A percentile compares a stretch with the other conserved stretches of the same genome.
phyloP scores from a whole-genome alignment of 2,329 filamentous ascomycete genomes.

The Ophidiomyces ophidiicola region DNA sequence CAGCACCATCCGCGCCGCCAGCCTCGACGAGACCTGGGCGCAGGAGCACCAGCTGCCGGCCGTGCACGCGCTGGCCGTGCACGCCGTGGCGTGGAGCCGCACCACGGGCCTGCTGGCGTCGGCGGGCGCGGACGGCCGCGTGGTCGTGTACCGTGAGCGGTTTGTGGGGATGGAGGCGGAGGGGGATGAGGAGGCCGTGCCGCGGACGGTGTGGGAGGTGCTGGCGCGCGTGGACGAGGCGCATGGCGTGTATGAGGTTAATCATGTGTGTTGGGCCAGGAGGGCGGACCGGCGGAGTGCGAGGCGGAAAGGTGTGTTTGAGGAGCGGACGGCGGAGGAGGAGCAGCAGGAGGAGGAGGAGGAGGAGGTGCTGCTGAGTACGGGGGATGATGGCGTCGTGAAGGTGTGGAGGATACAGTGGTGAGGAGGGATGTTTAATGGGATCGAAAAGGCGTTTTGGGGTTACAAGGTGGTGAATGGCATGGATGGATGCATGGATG shows the following conservation, averaged over 20 bases:
- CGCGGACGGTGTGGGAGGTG: constrained; percentile 54
- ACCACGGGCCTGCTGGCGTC: constrained; percentile 69
- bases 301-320: neutral
- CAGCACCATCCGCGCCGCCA: constrained; percentile 69
- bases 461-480: too few species aligned
- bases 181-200: constrained; percentile 2
- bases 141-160: constrained; percentile 65
- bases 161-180: neutral
- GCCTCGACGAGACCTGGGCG: constrained; percentile 69
- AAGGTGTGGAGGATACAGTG: constrained; percentile 58
- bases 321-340: neutral
- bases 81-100: constrained; percentile 73
- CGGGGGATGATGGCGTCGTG: constrained; percentile 82
- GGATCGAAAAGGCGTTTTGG: too few species aligned
- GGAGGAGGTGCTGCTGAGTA: constrained; percentile 81
- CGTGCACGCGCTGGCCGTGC: constrained; percentile 68
- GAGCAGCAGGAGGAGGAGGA: constrained; percentile 26
- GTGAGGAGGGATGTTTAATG: too few species aligned
- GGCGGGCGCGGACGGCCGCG: constrained; percentile 71
- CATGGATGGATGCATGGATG: too few species aligned
- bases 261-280: constrained; percentile 79
- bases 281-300: constrained; percentile 49
- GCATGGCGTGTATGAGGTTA: constrained; percentile 89
- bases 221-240: constrained; percentile 57
- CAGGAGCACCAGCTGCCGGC: constrained; percentile 64